Conservation (phyloP, 2,329 filamentous ascomycete genomes). For the Ophioceras dolichostomum region DNA sequence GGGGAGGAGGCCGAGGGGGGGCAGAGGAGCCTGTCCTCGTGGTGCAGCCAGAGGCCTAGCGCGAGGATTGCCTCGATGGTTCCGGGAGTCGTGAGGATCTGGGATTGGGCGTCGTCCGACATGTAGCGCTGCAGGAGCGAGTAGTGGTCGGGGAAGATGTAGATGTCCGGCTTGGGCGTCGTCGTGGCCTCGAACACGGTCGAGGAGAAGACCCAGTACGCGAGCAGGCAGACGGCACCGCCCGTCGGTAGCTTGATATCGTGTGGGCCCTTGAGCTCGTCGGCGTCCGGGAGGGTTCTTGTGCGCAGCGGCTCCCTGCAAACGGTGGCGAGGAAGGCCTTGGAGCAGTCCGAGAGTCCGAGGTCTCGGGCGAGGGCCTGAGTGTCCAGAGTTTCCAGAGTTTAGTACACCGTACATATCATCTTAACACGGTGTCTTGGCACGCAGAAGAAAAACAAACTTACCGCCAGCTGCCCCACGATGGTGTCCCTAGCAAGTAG, state of each 20-base stretch:
- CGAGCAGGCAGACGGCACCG: conserved; percentile 45
- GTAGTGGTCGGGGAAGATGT: conserved; percentile 49
- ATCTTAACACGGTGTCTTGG: no score
- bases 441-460: conserved; percentile 2
- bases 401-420: no score
- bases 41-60: conserved; percentile 46
- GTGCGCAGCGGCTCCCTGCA: conserved; percentile 25
- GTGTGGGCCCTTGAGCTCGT: conserved; percentile 20
- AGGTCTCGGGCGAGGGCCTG: conserved; percentile 53
- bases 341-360: conserved; percentile 34
- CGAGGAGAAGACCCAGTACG: conserved; percentile 51
- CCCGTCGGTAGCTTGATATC: conserved; percentile 46
- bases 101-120: conserved; percentile 32
- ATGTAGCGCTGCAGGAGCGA: conserved; percentile 41
- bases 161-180: conserved; percentile 37
- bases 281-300: conserved; percentile 27
- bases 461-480: conserved; percentile 59
- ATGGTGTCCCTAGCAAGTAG: conserved; percentile 51
- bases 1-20: neutral
- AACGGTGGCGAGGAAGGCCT: conserved; percentile 31
- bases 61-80: conserved; percentile 47
- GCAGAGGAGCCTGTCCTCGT: conserved; percentile 18
- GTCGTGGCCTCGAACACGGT: conserved; percentile 41
- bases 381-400: no score
- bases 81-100: conserved; percentile 36